Conservation (phyloP, 257 asterid species). For the Solanum commersonii region DNA sequence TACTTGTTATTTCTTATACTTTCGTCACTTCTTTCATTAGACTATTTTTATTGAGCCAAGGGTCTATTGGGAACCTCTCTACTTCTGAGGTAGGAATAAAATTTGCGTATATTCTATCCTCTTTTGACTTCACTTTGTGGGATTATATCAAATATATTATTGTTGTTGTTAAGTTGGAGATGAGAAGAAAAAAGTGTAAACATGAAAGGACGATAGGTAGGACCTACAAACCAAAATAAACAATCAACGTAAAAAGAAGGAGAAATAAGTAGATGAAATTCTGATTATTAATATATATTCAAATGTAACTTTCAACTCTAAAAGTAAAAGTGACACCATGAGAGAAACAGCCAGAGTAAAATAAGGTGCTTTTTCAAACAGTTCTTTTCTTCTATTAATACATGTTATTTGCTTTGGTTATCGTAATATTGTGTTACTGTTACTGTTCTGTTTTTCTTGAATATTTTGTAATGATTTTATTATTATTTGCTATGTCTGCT, state of each 20-base stretch:
- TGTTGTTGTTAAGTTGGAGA: neutral
- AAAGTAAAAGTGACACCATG: neutral
- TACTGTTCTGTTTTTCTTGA: neutral
- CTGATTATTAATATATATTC: neutral
- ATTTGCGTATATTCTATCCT: neutral
- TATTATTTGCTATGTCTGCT: neutral
- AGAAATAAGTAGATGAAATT: neutral
- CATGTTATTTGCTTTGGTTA: neutral
- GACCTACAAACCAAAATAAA: neutral
- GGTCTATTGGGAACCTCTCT: too few species aligned
- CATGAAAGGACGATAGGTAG: neutral
- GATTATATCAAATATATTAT: neutral
- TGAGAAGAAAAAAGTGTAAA: neutral
- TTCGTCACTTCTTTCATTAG: rapidly evolving
- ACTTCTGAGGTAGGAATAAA: rapidly evolving
- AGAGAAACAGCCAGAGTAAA: neutral
- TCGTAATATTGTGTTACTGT: neutral
- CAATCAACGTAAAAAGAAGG: neutral
- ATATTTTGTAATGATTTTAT: neutral
- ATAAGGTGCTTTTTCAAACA: neutral
- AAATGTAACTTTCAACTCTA: neutral
- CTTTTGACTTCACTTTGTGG: neutral
- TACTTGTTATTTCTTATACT: too few species aligned
- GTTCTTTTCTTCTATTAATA: neutral
- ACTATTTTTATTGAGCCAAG: neutral